Evolutionary conservation across 371 early-diverging fungal genomes (phyloP), one percentile per base, ranked within the genome.

Genomic region (Mortierella sp.): DNA sequence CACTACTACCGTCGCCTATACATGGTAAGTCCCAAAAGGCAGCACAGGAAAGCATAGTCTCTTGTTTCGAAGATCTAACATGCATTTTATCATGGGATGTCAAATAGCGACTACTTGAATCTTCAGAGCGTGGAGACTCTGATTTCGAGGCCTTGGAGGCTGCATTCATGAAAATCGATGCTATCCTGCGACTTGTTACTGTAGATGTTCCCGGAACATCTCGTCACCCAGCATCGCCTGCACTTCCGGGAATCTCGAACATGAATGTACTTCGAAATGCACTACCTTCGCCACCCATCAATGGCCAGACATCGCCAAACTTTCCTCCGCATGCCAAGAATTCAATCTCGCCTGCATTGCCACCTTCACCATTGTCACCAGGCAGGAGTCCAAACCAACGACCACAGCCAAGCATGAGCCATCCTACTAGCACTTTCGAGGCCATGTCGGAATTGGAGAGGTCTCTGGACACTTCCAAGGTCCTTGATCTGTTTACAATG

Each of bases 171-270:
- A 60, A 69, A 40, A 64, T 76, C 58, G 77, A 76, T 43, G 65
- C 69, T 29, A 68, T 76, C 25, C 25, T 76, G 57, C 77, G 77
- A 0, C 58, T 76, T 40, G 77, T 76, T 7, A 76, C 69, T 7
- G 62, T 76, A 40, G 77, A 76, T 37, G 77, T 76, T 29, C 77
- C 77, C 0, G 77, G 77, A 27, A 76, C 77, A 7, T 63, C 77
- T 39, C 77, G 77, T n/a, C 77, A 76, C 12, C 77, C 77, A 39
- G 77, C 77, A 19, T 76, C 77, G 19, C 77, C 77, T 21, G 77
- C 77, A 0, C 51, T 76, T 29, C 69, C 77, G 2, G 77, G 58
- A 9, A 76, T 76, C 34, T 76, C 77, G 14, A 62, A 69, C 66
- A 76, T 76, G 62, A 72, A 67, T 7, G 49, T 64, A 19, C 47